Conservation (phyloP, 352 stramenopile species). For the Lagenidium giganteum region DNA sequence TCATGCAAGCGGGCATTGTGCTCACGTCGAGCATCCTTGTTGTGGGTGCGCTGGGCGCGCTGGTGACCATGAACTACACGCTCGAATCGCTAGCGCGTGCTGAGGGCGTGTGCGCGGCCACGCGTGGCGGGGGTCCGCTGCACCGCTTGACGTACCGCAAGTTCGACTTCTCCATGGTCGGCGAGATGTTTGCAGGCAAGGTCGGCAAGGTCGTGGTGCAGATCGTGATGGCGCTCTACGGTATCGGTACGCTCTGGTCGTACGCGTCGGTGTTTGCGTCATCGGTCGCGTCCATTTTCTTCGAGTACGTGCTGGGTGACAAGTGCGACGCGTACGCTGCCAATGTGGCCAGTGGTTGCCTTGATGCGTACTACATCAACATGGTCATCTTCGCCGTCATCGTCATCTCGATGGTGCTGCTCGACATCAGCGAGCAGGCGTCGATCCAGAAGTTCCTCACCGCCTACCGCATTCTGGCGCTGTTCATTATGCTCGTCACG, state of each 20-base stretch:
- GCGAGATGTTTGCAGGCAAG: slow-evolving; percentile 78
- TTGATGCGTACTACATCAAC: slow-evolving; percentile 70
- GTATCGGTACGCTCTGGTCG: slow-evolving; percentile 74
- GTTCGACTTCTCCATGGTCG: slow-evolving; percentile 79
- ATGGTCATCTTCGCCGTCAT: slow-evolving; percentile 75
- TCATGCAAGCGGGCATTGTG: slow-evolving; percentile 62
- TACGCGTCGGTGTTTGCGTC: slow-evolving; percentile 85
- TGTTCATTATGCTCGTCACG: slow-evolving; percentile 72
- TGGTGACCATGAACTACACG: slow-evolving; percentile 88
- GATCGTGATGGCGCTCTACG: slow-evolving; percentile 68
- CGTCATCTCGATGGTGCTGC: slow-evolving; percentile 76
- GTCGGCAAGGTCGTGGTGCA: slow-evolving; percentile 64
- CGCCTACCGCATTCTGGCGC: slow-evolving; percentile 72
- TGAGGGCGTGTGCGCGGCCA: slow-evolving; percentile 64
- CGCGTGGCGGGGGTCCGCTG: slow-evolving; percentile 33
- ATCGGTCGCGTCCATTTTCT: slow-evolving; percentile 80
- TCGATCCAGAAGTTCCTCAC: slow-evolving; percentile 80
- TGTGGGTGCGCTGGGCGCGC: slow-evolving; percentile 48
- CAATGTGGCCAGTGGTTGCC: slow-evolving; percentile 33
- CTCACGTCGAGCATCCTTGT: slow-evolving; percentile 60
- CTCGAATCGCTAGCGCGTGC: slow-evolving; percentile 74
- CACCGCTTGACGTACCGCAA: slow-evolving; percentile 83
- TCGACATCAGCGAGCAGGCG: slow-evolving; percentile 81
- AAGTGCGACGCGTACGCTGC: slow-evolving; percentile 61
- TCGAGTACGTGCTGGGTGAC: slow-evolving; percentile 54